Conservation (phyloP, 805 yeast genomes). For the Pichia gijzeniarum region DNA sequence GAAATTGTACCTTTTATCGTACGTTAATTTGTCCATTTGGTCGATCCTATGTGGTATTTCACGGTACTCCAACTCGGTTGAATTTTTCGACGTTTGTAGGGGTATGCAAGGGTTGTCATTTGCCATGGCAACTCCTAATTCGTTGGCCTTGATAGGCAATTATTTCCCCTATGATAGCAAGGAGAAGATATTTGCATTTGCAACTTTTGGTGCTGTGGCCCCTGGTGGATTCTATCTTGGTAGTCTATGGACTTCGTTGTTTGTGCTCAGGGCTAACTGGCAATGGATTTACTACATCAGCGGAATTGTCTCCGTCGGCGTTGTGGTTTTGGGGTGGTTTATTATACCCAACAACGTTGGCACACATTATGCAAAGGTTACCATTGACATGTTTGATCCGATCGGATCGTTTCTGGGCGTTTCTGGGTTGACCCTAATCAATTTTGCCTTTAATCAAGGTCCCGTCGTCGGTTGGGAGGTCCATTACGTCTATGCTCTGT, state of each 20-base stretch:
- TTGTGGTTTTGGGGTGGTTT: slow-evolving; percentile 30
- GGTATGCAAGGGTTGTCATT: slow-evolving; percentile 63
- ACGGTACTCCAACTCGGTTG: slow-evolving; percentile 40
- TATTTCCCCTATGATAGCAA: slow-evolving; percentile 38
- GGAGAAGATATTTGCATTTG: slow-evolving; percentile 49
- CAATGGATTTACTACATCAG: slow-evolving; percentile 52
- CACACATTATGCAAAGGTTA: slow-evolving; percentile 11
- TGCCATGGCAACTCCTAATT: slow-evolving; percentile 54
- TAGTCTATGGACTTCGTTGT: slow-evolving; percentile 43
- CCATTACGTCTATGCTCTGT: slow-evolving; percentile 51
- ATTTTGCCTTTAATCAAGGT: slow-evolving; percentile 71
- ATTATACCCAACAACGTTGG: slow-evolving; percentile 33
- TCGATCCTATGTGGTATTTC: slow-evolving; percentile 55
- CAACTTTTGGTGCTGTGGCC: slow-evolving; percentile 53
- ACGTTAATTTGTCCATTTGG: slow-evolving; percentile 51
- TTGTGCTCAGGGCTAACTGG: slow-evolving; percentile 47
- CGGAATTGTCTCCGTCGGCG: slow-evolving; percentile 33
- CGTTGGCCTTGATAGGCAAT: slow-evolving; percentile 48
- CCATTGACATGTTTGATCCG: slow-evolving; percentile 36
- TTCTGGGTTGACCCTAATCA: slow-evolving; percentile 53
- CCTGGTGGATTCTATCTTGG: slow-evolving; percentile 59
- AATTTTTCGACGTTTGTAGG: slow-evolving; percentile 47
- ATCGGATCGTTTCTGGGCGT: slow-evolving; percentile 54
- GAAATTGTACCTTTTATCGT: slow-evolving; percentile 47
- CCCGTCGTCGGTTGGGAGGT: slow-evolving; percentile 63